Evolutionary conservation across 257 asterid genomes (phyloP).

Genomic region (Phtheirospermum japonicum): DNA sequence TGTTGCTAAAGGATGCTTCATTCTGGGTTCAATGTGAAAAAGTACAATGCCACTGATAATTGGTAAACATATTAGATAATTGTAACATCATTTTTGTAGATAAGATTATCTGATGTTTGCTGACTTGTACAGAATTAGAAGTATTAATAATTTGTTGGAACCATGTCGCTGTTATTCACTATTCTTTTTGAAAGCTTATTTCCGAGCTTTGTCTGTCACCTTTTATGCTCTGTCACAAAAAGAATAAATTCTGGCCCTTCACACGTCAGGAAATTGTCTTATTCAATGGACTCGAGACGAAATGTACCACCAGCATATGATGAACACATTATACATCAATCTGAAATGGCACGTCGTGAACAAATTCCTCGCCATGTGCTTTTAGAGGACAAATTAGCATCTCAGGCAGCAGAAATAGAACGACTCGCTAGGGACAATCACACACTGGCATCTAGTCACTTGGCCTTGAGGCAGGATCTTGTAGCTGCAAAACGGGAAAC

Average conservation of each 20-base stretch:
- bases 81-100: not conserved
- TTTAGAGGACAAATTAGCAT: constrained; percentile 45
- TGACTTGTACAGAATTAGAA: not conserved
- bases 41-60: no score
- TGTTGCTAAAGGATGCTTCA: no score
- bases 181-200: not conserved
- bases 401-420: constrained; percentile 60
- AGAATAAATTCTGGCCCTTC: constrained; percentile 14
- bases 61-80: not conserved
- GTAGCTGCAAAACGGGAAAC: constrained; percentile 51
- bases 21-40: no score
- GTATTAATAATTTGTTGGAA: not conserved
- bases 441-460: constrained; percentile 55
- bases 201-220: not conserved
- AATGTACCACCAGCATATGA: constrained; percentile 41
- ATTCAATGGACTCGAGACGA: constrained; percentile 63
- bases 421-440: constrained; percentile 63
- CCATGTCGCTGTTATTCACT: constrained; percentile 1
- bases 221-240: not conserved
- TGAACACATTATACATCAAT: constrained; percentile 40
- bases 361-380: constrained; percentile 33
- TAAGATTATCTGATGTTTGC: not conserved
- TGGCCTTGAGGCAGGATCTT: constrained; percentile 61
- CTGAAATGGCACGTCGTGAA: constrained; percentile 39
- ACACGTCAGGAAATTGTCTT: constrained; percentile 20